Conservation (phyloP, 179 eudicot genomes). For the Amaranthus tricolor region DNA sequence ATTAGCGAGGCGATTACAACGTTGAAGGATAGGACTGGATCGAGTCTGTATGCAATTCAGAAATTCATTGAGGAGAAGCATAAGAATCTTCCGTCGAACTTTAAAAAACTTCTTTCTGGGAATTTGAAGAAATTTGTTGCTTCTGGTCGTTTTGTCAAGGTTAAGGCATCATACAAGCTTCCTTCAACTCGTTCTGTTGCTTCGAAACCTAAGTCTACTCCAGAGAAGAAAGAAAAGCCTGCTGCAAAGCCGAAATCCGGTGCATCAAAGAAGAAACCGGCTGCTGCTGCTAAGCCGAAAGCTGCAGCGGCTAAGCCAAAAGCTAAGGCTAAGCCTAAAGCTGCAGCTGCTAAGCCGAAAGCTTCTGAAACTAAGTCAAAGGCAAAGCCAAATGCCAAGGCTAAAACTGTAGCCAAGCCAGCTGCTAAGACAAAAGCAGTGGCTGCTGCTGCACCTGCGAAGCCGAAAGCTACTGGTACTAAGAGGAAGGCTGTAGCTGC, state of each 20-base stretch:
- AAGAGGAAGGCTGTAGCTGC: constrained; percentile 25
- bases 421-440: constrained; percentile 20
- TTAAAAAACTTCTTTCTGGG: constrained; percentile 39
- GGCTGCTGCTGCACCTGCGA: constrained; percentile 19
- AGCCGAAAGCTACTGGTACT: constrained; percentile 17
- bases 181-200: constrained; percentile 21
- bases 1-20: constrained; percentile 45
- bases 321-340: constrained; percentile 4
- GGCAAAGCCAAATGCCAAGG: constrained; percentile 14
- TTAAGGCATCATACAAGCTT: constrained; percentile 54
- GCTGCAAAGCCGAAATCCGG: constrained; percentile 19
- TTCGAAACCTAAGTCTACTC: constrained; percentile 11
- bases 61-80: constrained; percentile 55
- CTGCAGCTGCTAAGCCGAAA: constrained; percentile 20
- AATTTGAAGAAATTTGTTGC: constrained; percentile 47
- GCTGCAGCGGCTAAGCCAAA: constrained; percentile 20
- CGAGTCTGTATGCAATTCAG: constrained; percentile 53
- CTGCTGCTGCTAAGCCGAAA: constrained; percentile 23
- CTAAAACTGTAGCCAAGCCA: constrained; percentile 17
- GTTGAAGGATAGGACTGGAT: constrained; percentile 56
- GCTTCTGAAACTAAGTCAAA: constrained; percentile 14
- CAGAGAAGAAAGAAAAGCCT: constrained; percentile 20
- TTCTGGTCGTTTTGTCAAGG: constrained; percentile 41
- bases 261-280: constrained; percentile 16
- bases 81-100: constrained; percentile 40